Conservation (phyloP, 139 green algal species). For the Deuterostichococcus epilithicus region DNA sequence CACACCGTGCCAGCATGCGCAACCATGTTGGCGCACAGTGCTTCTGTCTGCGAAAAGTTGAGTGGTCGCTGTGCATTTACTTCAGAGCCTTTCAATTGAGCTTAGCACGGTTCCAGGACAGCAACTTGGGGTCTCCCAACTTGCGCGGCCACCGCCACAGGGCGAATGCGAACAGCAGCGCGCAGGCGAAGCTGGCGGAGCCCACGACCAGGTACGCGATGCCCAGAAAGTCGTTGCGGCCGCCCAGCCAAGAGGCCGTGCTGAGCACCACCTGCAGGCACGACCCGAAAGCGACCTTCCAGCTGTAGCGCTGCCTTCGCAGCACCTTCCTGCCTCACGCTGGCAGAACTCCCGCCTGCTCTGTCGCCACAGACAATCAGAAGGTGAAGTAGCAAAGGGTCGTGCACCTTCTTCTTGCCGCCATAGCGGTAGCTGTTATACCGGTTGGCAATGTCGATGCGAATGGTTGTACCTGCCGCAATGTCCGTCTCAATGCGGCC, state of each 20-base stretch:
- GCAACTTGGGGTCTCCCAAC: constrained; percentile 6
- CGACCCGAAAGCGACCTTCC: too few relatives aligned
- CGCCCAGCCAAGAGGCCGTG: constrained; percentile 75
- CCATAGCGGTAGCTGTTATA: constrained; percentile 78
- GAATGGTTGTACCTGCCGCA: constrained; percentile 36
- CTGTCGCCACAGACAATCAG: too few relatives aligned
- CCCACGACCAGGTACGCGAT: constrained; percentile 56
- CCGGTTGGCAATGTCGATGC: constrained; percentile 50
- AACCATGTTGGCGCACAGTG: too few relatives aligned
- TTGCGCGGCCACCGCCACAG: constrained; percentile 4
- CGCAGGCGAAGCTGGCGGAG: constrained; percentile 9
- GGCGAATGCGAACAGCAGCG: constrained; percentile 1
- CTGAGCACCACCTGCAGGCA: constrained; percentile 40
- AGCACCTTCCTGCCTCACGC: too few relatives aligned
- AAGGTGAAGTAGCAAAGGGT: too few relatives aligned
- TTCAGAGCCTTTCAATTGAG: too few relatives aligned
- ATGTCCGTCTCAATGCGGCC: constrained; percentile 54
- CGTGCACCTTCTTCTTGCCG: constrained; percentile 42
- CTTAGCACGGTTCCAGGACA: constrained; percentile 16
- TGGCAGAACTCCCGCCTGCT: too few relatives aligned
- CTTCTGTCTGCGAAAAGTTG: too few relatives aligned
- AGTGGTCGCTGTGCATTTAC: too few relatives aligned
- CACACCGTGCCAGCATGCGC: too few relatives aligned
- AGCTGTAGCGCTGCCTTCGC: too few relatives aligned
- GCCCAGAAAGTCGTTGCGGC: constrained; percentile 66